Base-by-base conservation (phyloP, 371 early-diverging fungal genomes). In the Apophysomyces elegans region DNA sequence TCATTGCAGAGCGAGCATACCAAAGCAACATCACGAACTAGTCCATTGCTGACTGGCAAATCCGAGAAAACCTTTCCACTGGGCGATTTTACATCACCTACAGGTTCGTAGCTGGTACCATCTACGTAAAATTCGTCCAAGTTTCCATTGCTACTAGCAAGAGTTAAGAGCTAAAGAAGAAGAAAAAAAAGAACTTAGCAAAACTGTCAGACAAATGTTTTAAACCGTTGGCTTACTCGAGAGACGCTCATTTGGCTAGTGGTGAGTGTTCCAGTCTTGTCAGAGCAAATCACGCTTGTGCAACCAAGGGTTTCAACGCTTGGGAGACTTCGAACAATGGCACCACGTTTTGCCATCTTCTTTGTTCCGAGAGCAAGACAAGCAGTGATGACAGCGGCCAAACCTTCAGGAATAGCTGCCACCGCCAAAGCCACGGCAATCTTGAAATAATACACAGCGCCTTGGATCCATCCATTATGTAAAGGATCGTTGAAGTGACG, bases 261-360 rank as follows among this genome's bases (percentile, higher is more conserved):
- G n/a, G 99, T 99, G 71, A 99, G 85, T 38, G 99, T 99, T 56
- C 99, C 99, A 7, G 99, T 99, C 81, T 99, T 99, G 84, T 99
- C 99, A 16, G 96, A 95, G 82, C 99, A 98, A 74, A 99, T 96
- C 47, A 98, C 95, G 64, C 90, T 90, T 13, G 96, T 96, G 83
- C 98, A 96, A 13, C 99, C 99, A 47, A 99, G 85, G 1, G 98
- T 98, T 81, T 99, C 99, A 41, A 98, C 97, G 38, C 90, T 90
- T 36, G 94, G 93, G 58, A 99, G 81, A 61, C 90, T 89, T 38
- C 98, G 88, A 16, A 98, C 97, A 70, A 99, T 96, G n/a, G 98
- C 99, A 64, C 95, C 92, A 77, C 95, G 90, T 60, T 89, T 88
- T 58, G 99, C 98, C 99, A 99, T 97, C 77, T 93, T 92, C 74